Conservation (phyloP, 495 filamentous ascomycete species). For the Mytilinidion resinicola region DNA sequence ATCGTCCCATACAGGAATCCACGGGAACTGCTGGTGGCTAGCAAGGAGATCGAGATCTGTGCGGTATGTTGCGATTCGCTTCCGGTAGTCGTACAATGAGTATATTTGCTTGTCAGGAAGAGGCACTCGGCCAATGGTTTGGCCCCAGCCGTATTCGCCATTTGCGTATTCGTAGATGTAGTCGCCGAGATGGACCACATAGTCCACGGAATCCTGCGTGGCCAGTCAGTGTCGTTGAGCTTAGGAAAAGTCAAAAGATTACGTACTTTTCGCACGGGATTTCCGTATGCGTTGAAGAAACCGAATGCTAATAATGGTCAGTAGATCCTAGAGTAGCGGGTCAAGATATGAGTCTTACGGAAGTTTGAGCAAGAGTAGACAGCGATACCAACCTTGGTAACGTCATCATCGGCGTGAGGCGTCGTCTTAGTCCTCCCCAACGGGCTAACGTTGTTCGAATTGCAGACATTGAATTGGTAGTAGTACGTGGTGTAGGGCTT, state of each 20-base stretch:
- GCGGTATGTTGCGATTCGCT: slow-evolving; percentile 54
- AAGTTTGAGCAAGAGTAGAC: slow-evolving; percentile 40
- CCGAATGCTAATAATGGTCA: slow-evolving; percentile 39
- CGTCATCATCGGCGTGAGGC: slow-evolving; percentile 30
- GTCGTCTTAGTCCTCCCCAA: slow-evolving; percentile 39
- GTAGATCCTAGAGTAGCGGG: not conserved
- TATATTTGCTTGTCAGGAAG: slow-evolving; percentile 46
- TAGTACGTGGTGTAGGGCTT: slow-evolving; percentile 55
- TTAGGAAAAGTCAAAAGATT: not conserved
- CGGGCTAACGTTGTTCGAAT: slow-evolving; percentile 33
- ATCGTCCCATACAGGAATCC: slow-evolving; percentile 69
- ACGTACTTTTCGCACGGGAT: slow-evolving; percentile 50
- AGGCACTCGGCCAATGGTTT: slow-evolving; percentile 47
- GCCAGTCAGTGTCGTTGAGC: not conserved
- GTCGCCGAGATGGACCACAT: slow-evolving; percentile 59
- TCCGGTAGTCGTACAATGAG: slow-evolving; percentile 57
- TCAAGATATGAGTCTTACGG: slow-evolving; percentile 19
- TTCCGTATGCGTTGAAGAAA: slow-evolving; percentile 61
- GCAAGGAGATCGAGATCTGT: slow-evolving; percentile 55
- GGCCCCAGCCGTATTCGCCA: slow-evolving; percentile 52
- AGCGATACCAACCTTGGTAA: slow-evolving; percentile 33
- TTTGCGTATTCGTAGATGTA: slow-evolving; percentile 62
- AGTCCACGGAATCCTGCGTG: slow-evolving; percentile 53
- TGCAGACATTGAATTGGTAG: slow-evolving; percentile 40
- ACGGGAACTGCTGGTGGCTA: slow-evolving; percentile 53